Evolutionary conservation across 441 rosid species (phyloP).

Genomic region (Eruca vesicaria): DNA sequence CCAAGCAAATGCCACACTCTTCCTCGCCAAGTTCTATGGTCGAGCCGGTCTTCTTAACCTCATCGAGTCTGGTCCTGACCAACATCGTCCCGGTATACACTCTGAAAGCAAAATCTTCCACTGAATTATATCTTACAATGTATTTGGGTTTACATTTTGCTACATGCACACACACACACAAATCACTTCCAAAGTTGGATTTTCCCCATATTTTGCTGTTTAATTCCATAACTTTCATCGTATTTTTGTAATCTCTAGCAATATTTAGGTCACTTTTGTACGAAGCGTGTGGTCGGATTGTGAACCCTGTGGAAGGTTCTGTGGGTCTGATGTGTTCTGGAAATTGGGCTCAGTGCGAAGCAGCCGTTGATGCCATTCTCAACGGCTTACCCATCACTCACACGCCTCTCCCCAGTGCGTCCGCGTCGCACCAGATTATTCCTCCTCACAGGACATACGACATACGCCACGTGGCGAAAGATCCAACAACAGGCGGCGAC

Average conservation of each 20-base stretch:
- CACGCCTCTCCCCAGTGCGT: conserved; percentile 45
- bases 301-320: conserved; percentile 73
- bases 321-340: conserved; percentile 71
- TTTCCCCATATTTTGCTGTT: neutral
- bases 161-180: conserved; percentile 21
- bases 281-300: conserved; percentile 79
- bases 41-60: conserved; percentile 78
- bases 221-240: neutral
- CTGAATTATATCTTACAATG: conserved; percentile 4
- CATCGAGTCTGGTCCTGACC: conserved; percentile 64
- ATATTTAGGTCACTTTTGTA: conserved; percentile 63
- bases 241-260: conserved; percentile 34
- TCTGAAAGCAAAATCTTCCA: neutral
- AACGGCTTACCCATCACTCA: conserved; percentile 58
- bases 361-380: conserved; percentile 66
- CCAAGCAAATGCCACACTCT: conserved; percentile 73
- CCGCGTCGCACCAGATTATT: conserved; percentile 49
- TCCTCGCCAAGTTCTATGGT: conserved; percentile 75
- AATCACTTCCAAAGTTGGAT: neutral
- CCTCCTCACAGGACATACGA: conserved; percentile 74
- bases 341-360: conserved; percentile 68
- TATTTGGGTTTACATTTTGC: neutral
- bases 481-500: conserved; percentile 45
- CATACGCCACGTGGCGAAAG: conserved; percentile 83
- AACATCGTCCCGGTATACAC: conserved; percentile 61